A percentile compares a stretch with the other conserved stretches of the same genome.
Evolutionary conservation across 805 yeast species (phyloP).

Genomic region (Metschnikowia bowlesiae): DNA sequence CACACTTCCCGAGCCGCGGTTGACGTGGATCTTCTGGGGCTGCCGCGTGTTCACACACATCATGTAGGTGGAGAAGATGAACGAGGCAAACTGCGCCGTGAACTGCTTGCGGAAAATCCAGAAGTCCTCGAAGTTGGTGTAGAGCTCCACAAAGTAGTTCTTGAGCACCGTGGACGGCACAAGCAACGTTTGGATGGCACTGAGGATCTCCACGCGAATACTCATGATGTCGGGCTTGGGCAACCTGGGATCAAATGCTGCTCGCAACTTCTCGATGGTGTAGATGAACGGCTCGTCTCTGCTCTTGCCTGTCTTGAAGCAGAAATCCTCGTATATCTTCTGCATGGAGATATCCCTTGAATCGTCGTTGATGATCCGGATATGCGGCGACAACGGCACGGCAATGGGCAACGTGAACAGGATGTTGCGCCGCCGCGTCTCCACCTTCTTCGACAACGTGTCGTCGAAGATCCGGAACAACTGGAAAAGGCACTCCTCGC

Average conservation of each 20-base stretch:
- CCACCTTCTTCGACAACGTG: constrained; percentile 73
- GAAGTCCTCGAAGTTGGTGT: constrained; percentile 82
- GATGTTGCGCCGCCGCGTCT: constrained; percentile 80
- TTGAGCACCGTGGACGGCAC: constrained; percentile 82
- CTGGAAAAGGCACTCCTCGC: constrained; percentile 94
- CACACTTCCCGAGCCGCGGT: constrained; percentile 77
- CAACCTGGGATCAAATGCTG: constrained; percentile 88
- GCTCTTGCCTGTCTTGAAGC: constrained; percentile 64
- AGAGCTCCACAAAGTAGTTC: constrained; percentile 68
- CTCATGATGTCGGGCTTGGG: constrained; percentile 91
- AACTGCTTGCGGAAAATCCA: constrained; percentile 97
- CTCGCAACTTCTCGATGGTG: constrained; percentile 78
- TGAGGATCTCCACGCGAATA: constrained; percentile 84
- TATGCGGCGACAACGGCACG: constrained; percentile 91
- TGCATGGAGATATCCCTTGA: constrained; percentile 71
- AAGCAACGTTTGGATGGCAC: constrained; percentile 81
- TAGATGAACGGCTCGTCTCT: constrained; percentile 89
- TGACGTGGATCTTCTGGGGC: constrained; percentile 87
- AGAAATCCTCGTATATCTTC: constrained; percentile 80
- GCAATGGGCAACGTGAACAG: constrained; percentile 87
- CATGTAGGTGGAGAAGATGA: constrained; percentile 89
- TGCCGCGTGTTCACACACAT: constrained; percentile 89
- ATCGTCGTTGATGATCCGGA: constrained; percentile 84
- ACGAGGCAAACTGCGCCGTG: constrained; percentile 89
- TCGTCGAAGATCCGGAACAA: constrained; percentile 85